Base-by-base conservation (phyloP, 768 basidiomycete genomes). In the Leccinum disarticulatum region DNA sequence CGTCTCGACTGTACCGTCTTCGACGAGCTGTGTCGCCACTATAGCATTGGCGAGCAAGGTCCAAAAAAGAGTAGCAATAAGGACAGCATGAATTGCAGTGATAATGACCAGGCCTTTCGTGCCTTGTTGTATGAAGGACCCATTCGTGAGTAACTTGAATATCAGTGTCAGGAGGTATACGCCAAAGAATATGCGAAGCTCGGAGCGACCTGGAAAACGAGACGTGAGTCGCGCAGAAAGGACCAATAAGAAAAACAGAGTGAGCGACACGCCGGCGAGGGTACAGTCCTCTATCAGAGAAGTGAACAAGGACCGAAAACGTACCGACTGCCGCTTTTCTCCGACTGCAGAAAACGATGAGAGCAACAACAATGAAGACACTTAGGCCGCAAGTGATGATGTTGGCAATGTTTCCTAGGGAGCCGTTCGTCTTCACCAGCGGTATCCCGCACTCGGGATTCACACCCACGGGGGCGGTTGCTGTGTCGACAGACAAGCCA, bases 1-100 rank as follows among this genome's bases (percentile, higher is more conserved):
- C n/a, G n/a, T n/a, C n/a, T n/a, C n/a, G n/a, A n/a, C n/a, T 0
- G 91, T 91, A 6, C 94, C 96, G 68, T 92, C 96, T 71, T 98
- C 96, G 56, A 98, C 90, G 52, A 95, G 70, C 74, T 98, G 96
- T n/a, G 88, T 91, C 36, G 88, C 86, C 22, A 94, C 82, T 60
- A 93, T 74, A 9, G 81, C 90, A 73, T 91, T 93, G 33, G 81
- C 91, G 55, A 92, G 77, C 63, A 93, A 76, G 7, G 81, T 68
- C 90, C 93, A 94, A 70, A 94, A 95, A 5, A 93, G 75, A 3
- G 87, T 82, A 3, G 85, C 87, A 49, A 95, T 83, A 17, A 87
- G 61, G 4, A 87, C 94, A 2, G 90, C 86, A 63, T 97, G 95
- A 9, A 96, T 77, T 0, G 93, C 89, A 14, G 86, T 82, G 59